These are phyloP conservation scores for Mycosphaerella sp. DNA, from an alignment of 2,329 filamentous ascomycete species.

Conservation along the genomic window DNA sequence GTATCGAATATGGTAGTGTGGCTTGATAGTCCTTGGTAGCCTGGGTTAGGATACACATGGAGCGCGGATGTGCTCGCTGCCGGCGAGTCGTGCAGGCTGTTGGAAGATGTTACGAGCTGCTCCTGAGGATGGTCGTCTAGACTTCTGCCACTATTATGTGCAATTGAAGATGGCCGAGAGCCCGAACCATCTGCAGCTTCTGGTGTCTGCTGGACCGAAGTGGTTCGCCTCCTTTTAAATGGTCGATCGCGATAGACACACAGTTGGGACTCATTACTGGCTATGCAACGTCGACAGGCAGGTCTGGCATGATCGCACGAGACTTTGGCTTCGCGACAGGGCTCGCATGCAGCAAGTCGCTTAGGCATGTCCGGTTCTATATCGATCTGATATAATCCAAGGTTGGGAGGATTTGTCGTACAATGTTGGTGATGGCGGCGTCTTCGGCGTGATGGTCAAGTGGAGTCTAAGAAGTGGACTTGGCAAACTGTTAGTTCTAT, in stretches of 20 bases:
- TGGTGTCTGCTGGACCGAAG: not conserved
- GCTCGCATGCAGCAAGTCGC: conserved; percentile 28
- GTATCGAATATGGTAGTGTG: conserved; percentile 33
- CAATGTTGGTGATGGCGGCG: not conserved
- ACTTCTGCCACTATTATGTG: not conserved
- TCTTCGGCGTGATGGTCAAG: not conserved
- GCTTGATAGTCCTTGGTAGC: conserved; percentile 32
- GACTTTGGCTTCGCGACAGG: conserved; percentile 29
- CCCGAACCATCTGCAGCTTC: not conserved
- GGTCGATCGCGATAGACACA: conserved; percentile 30
- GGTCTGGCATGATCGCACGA: conserved; percentile 30
- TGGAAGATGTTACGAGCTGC: not conserved
- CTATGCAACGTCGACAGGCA: conserved; percentile 26
- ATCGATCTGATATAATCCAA: too few relatives aligned
- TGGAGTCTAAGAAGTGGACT: too few relatives aligned
- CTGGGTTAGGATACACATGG: conserved; percentile 33
- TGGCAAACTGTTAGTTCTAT: too few relatives aligned
- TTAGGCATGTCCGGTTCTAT: conserved; percentile 5
- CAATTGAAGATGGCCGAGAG: not conserved
- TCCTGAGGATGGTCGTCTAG: not conserved
- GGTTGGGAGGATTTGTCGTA: too few relatives aligned
- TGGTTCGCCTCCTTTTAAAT: conserved; percentile 24
- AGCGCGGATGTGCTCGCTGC: conserved; percentile 9
- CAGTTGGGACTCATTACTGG: conserved; percentile 17
- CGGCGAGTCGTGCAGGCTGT: conserved; percentile 9